Base-by-base conservation (phyloP, 2,329 filamentous ascomycete species). In the Sphaerulina populicola region DNA sequence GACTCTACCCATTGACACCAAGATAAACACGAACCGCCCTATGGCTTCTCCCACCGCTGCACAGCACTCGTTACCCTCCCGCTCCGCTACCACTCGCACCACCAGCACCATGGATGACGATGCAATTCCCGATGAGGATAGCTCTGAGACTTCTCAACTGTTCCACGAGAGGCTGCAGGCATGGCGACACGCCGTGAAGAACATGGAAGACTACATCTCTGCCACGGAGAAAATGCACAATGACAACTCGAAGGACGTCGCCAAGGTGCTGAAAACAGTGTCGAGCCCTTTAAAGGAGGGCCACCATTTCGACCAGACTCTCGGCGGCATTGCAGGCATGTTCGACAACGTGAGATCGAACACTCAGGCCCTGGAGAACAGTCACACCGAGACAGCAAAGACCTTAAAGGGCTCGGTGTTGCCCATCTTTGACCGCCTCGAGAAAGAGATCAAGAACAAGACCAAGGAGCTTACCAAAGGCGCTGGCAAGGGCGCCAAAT, bases 391-490 rank as follows among this genome's bases (percentile, higher is more conserved):
- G 69, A 95, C 90, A 5, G 89, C 93, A 62, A 93, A 93, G 75
- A 87, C 82, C 61, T 78, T 98, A 60, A 94, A 91, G 71, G 84
- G 83, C 53, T 83, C 83, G 11, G 86, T 97, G 29, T 77, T 95
- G 15, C 93, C 91, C 35, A 83, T 91, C 57, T 83, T 98, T 65
- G 88, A 94, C 62, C 85, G 89, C 47, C 77, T 98, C 44, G 90
- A 97, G 74, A 84, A 88, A 68, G 93, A 97, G 69, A 93, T 98
- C 76, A 98, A 97, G 78, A 83, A 86, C 73, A 97, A 97, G 75
- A 78, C 81, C 57, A 97, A 97, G 75, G 90, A 96, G 71, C 78
- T 98, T 44, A 77, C 80, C 39, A 78, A 82, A 55, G 90, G 91
- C 7, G 88, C 86, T 18, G 79, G 82, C 55, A 95, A 94, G 75